Conservation (phyloP, 176 grass and related monocot genomes). For the Phoenix dactylifera region DNA sequence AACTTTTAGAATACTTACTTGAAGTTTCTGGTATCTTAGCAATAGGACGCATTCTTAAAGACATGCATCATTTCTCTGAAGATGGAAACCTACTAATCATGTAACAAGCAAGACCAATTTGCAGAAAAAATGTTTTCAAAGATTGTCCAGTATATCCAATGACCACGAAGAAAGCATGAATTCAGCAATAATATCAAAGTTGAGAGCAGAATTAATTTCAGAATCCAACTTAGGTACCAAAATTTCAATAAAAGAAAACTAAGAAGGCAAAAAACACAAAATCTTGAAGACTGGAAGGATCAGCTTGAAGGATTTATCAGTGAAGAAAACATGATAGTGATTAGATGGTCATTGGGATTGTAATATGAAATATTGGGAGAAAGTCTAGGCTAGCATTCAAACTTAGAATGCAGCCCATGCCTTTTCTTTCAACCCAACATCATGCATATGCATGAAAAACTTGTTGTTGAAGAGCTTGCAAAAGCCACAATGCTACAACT, state of each 20-base stretch:
- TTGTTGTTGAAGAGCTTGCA: conserved; percentile 4
- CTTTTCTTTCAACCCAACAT: conserved; percentile 51
- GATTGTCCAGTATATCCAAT: no score
- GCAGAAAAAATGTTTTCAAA: no score
- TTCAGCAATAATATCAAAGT: no score
- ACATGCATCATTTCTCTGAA: no score
- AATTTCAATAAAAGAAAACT: background rate
- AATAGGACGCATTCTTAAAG: no score
- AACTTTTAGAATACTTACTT: no score
- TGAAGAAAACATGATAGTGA: conserved; percentile 31
- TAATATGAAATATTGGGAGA: conserved; percentile 45
- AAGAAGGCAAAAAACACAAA: background rate
- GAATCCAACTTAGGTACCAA: no score
- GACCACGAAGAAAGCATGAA: no score
- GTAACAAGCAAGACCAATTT: no score
- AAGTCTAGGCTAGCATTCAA: conserved; percentile 68
- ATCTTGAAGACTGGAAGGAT: conserved; percentile 32
- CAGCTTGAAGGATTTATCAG: conserved; percentile 44
- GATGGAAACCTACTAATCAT: no score
- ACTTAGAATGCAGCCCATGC: conserved; percentile 65
- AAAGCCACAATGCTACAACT: conserved; percentile 9
- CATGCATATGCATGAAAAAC: background rate
- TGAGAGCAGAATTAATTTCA: no score
- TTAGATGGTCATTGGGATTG: conserved; percentile 18
- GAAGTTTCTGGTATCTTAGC: no score